Conservation (phyloP, 1,139 yeast species). For the Kurtzmaniella quercitrusa region DNA sequence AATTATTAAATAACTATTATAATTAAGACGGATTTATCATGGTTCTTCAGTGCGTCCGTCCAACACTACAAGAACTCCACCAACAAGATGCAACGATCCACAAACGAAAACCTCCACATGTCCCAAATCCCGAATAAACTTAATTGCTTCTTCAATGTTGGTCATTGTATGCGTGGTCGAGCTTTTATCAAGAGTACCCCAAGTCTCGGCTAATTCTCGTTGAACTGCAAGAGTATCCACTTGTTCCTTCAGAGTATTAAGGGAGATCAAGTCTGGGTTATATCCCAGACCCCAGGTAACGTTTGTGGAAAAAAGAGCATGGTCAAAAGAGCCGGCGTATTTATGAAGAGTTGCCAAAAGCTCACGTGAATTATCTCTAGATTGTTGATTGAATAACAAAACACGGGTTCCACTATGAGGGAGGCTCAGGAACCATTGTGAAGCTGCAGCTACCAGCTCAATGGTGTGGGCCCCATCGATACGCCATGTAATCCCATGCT, state of each 20-base stretch:
- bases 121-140: conserved; percentile 45
- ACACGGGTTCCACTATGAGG: conserved; percentile 31
- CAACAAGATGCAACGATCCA: conserved; percentile 91
- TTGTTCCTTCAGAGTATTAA: conserved; percentile 73
- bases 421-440: conserved; percentile 64
- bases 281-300: conserved; percentile 90
- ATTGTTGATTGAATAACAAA: conserved; percentile 88
- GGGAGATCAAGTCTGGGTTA: conserved; percentile 77
- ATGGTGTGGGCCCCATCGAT: conserved; percentile 96
- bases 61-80: conserved; percentile 85
- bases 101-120: conserved; percentile 79
- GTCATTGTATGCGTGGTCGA: conserved; percentile 53
- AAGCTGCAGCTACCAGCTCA: conserved; percentile 79
- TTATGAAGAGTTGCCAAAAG: conserved; percentile 54
- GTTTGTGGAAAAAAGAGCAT: conserved; percentile 85
- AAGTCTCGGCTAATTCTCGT: conserved; percentile 62
- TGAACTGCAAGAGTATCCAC: conserved; percentile 84
- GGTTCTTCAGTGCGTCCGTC: conserved; percentile 41
- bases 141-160: conserved; percentile 73
- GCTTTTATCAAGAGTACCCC: conserved; percentile 54
- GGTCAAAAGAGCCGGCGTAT: conserved; percentile 50
- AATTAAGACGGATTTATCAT: background rate
- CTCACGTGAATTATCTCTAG: conserved; percentile 70
- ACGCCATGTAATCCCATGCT: conserved; percentile 57
- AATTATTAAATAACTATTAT: background rate